Base-by-base conservation (phyloP, 116 monocot species). In the Phalaenopsis hybrid region DNA sequence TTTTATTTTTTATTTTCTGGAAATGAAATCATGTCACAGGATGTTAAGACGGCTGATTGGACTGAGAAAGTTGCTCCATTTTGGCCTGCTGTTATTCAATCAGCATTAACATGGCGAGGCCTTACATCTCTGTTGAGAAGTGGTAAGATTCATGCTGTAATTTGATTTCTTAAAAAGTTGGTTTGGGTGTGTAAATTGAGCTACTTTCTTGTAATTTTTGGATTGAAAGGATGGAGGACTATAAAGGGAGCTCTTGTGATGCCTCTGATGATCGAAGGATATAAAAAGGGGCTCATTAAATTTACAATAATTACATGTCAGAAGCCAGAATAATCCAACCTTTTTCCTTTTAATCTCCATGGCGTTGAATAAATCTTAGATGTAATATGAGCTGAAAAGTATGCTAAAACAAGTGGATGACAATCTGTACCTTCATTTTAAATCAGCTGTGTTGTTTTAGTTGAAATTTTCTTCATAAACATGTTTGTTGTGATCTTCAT, bases 31-130 rank as follows among this genome's bases (percentile, higher is more conserved):
- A 11, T 16, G 16, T 83, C 8, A 4, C 83, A 94, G 94, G 88
- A 94, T 82, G 87, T 94, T 10, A 94, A 81, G 77, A 87, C 77
- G 0, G 88, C 89, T 9, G 91, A 94, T 81, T 94, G 91, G 94
- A 89, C 94, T 8, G 91, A 91, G 25, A 89, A 94, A 49, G 91
- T 94, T 31, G 94, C 94, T 8, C 94, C 91, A 20, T 94, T 91
- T 82, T 94, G 94, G 94, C 89, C 94, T 34, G 94, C 91, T 0
- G 89, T 89, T 0, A 89, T 94, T 10, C 76, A 46, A 18, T 91
- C 94, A 0, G 86, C 88, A 16, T 80, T 94, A 12, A 94, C 94
- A 45, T 89, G 88, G 89, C 18, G 23, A 10, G 91, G 94, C 6
- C 81, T 94, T 52, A 91, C 85, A 15, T 91, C 94, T 75, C 81